Evolutionary conservation across 306 rosid species (phyloP), one percentile per base, ranked within the genome.

Genomic region (Cercis canadensis): DNA sequence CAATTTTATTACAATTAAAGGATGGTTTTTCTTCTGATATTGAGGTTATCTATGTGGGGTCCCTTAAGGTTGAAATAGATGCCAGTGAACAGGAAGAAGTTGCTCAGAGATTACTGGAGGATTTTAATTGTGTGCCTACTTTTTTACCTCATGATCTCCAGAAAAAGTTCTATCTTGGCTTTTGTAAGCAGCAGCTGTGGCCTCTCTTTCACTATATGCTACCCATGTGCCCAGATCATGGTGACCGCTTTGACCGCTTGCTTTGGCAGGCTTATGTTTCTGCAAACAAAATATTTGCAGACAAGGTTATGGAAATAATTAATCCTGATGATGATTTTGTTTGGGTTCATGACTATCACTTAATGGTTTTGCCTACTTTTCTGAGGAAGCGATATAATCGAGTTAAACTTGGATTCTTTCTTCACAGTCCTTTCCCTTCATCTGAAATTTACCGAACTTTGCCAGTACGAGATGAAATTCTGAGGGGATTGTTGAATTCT

Each of bases 161-260:
- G 79, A 87, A 55, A 17, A 87, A 67, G 76, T 88, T 87, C 66
- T 88, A 88, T 71, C 87, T 83, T 67, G 92, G 96, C 19, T 88
- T 85, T 56, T 87, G 92, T 74, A 91, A 91, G 70, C 92, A 82
- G 73, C 92, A 87, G 59, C 76, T 91, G 12, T 91, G 97, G 97
- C 97, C 96, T 17, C 92, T 91, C 69, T 88, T 91, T 60, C 97
- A 91, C 76, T 91, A 91, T 56, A 91, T 91, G 97, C 76, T 91
- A 41, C 96, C 97, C 51, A 70, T 92, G 78, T 88, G 88, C 62
- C 86, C 97, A 3, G 90, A 85, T 70, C 96, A 88, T 0, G 91
- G 96, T 34, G 91, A 88, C 18, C 92, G 92, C 55, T 92, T 89
- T 80, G 89, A 92, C 70, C 88, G 97, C 45, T 14, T 13, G 8